Evolutionary conservation across 768 basidiomycete genomes (phyloP).

Genomic region (Boletus pseudo-olivaceus): DNA sequence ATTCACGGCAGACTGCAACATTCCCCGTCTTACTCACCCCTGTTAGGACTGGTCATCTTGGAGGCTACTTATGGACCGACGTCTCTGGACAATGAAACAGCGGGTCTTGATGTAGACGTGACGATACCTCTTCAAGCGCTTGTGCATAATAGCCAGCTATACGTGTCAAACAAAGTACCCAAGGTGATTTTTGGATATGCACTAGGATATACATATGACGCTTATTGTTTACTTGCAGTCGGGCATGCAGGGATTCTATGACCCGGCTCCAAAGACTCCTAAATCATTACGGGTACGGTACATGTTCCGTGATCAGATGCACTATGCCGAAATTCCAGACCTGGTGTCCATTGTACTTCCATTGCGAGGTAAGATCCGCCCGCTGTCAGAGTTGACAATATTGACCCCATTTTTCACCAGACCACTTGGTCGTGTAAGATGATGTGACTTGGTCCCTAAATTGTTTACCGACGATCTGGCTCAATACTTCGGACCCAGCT

Average conservation of each 20-base stretch:
- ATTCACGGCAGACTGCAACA: conserved; percentile 9
- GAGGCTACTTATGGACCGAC: conserved; percentile 70
- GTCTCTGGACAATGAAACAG: conserved; percentile 45
- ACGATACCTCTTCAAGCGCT: conserved; percentile 79
- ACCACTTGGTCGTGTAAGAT: conserved; percentile 28
- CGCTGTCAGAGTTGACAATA: not conserved
- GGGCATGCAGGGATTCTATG: conserved; percentile 83
- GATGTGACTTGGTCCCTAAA: not conserved
- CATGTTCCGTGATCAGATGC: conserved; percentile 66
- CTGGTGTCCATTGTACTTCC: conserved; percentile 69
- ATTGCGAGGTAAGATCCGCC: conserved; percentile 56
- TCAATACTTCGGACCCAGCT: conserved; percentile 3
- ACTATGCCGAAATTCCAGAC: conserved; percentile 77
- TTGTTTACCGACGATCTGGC: conserved; percentile 3
- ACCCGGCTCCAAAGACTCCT: conserved; percentile 70
- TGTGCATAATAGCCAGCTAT: conserved; percentile 73
- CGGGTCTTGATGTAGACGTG: conserved; percentile 67
- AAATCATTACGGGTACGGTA: conserved; percentile 75
- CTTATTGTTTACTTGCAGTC: conserved; percentile 39
- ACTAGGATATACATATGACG: not conserved
- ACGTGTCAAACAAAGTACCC: conserved; percentile 68
- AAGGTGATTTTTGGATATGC: conserved; percentile 48
- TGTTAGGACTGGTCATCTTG: conserved; percentile 68
- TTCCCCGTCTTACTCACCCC: conserved; percentile 14
- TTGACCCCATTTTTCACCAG: conserved; percentile 16